Conservation (phyloP, 805 yeast genomes). For the Schizosaccharomyces japonicus region DNA sequence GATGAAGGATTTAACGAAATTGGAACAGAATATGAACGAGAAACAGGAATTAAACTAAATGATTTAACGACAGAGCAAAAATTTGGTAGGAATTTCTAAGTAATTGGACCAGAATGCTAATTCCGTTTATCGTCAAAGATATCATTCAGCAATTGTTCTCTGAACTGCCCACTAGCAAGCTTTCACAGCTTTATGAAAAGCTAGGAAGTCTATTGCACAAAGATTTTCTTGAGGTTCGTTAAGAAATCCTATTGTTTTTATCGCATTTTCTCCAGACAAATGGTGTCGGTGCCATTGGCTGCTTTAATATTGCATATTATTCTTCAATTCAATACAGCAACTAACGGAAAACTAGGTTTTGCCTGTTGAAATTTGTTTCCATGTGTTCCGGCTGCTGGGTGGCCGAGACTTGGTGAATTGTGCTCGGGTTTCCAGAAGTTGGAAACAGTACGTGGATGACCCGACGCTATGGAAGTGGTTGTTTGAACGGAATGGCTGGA, state of each 20-base stretch:
- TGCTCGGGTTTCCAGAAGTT: not conserved
- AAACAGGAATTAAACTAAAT: too few relatives aligned
- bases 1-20: too few relatives aligned
- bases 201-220: not conserved
- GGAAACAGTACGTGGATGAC: not conserved
- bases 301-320: too few relatives aligned
- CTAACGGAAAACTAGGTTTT: not conserved
- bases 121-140: too few relatives aligned
- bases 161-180: not conserved
- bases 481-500: conserved; percentile 1
- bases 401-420: not conserved
- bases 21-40: too few relatives aligned
- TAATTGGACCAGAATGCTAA: too few relatives aligned
- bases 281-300: too few relatives aligned
- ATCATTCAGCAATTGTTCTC: not conserved
- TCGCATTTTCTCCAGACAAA: too few relatives aligned
- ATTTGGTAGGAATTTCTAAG: too few relatives aligned
- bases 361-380: not conserved
- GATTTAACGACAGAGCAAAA: too few relatives aligned
- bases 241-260: too few relatives aligned
- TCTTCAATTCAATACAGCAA: too few relatives aligned
- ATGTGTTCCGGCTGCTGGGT: not conserved
- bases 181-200: not conserved
- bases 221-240: not conserved
- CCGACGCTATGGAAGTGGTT: not conserved